These are phyloP conservation scores for Neospermospora avenae DNA, from an alignment of 2,329 filamentous ascomycete genomes.

Conservation along the genomic window DNA sequence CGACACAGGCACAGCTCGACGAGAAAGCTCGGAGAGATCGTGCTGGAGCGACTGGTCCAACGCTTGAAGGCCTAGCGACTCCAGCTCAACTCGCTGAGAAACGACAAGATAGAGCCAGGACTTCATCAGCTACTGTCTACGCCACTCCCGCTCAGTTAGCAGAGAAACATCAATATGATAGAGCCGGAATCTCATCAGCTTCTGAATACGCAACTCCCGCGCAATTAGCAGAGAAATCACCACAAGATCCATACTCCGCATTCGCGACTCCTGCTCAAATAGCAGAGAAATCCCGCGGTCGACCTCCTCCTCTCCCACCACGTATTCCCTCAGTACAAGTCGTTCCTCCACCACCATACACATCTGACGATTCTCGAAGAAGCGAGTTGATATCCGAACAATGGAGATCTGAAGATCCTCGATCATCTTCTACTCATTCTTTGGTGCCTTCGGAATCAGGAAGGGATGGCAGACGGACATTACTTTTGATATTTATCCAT, in stretches of 20 bases:
- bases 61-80: neutral
- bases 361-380: conserved; percentile 28
- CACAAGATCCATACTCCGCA: conserved; percentile 6
- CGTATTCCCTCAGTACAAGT: conserved; percentile 18
- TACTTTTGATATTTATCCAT: conserved; percentile 82
- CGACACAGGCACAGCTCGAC: conserved; percentile 5
- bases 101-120: neutral
- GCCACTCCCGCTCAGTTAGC: conserved; percentile 25
- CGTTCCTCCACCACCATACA: conserved; percentile 31
- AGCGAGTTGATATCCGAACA: conserved; percentile 32
- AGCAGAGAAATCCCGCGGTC: conserved; percentile 16
- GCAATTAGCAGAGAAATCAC: conserved; percentile 23
- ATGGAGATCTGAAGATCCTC: conserved; percentile 35
- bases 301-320: conserved; percentile 31
- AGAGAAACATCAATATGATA: conserved; percentile 17
- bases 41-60: conserved; percentile 1
- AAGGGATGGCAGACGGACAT: conserved; percentile 42
- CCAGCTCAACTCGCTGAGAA: neutral
- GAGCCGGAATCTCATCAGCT: neutral
- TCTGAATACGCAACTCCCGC: conserved; percentile 17
- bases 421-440: conserved; percentile 35
- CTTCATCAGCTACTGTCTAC: neutral
- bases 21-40: neutral
- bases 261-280: conserved; percentile 20
- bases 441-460: conserved; percentile 32